Evolutionary conservation across 2,329 filamentous ascomycete genomes (phyloP).

Genomic region (Ampelomyces quisqualis): DNA sequence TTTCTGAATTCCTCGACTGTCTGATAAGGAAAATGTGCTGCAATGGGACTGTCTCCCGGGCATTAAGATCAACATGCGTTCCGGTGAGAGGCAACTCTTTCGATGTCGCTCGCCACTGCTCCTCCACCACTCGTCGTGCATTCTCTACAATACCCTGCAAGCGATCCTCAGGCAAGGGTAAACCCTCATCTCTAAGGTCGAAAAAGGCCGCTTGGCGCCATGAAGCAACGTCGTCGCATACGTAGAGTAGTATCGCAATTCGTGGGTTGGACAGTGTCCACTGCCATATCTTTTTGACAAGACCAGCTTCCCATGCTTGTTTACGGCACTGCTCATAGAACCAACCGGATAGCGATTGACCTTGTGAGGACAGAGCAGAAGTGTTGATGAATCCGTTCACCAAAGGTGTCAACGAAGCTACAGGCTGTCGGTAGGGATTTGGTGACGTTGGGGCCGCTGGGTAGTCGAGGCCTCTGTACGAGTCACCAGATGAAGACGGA

Average conservation of each 20-base stretch:
- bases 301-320: slow-evolving; percentile 38
- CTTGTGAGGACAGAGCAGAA: slow-evolving; percentile 38
- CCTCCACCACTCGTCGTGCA: slow-evolving; percentile 41
- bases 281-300: slow-evolving; percentile 43
- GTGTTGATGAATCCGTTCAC: slow-evolving; percentile 43
- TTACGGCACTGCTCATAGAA: slow-evolving; percentile 41
- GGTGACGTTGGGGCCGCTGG: slow-evolving; percentile 36
- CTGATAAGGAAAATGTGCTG: slow-evolving; percentile 35
- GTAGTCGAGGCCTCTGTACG: slow-evolving; percentile 32
- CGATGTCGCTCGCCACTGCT: slow-evolving; percentile 45
- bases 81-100: slow-evolving; percentile 44
- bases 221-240: slow-evolving; percentile 44
- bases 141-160: slow-evolving; percentile 43
- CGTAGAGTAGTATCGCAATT: slow-evolving; percentile 41
- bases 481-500: slow-evolving; percentile 31
- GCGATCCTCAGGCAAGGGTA: slow-evolving; percentile 42
- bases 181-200: slow-evolving; percentile 41
- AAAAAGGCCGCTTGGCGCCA: slow-evolving; percentile 43
- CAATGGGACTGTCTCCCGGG: slow-evolving; percentile 41
- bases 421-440: slow-evolving; percentile 40
- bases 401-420: slow-evolving; percentile 29
- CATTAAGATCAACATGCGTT: slow-evolving; percentile 40
- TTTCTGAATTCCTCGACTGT: slow-evolving; percentile 37
- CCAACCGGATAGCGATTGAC: slow-evolving; percentile 41
- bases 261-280: slow-evolving; percentile 45